Conservation (phyloP, 345 rosid species). For the Dimocarpus longan region DNA sequence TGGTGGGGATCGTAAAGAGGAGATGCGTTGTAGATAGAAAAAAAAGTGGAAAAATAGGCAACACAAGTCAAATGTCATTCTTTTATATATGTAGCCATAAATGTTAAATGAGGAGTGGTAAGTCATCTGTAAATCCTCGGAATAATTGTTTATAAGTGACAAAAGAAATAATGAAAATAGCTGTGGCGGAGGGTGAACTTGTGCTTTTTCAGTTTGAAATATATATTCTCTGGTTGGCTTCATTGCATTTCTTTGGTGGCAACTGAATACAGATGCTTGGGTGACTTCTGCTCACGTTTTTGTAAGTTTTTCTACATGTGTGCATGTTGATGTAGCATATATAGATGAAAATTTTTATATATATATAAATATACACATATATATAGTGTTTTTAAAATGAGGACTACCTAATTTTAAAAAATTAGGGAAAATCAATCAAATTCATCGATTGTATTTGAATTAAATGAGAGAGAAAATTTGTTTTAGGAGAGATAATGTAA, state of each 20-base stretch:
- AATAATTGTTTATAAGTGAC: slow-evolving; percentile 27
- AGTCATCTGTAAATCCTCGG: slow-evolving; percentile 35
- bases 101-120: slow-evolving; percentile 12
- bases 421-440: too few relatives aligned
- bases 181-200: slow-evolving; percentile 5
- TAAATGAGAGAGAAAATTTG: too few relatives aligned
- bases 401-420: too few relatives aligned
- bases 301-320: neutral
- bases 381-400: too few relatives aligned
- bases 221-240: neutral
- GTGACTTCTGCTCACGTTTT: neutral
- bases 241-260: slow-evolving; percentile 10
- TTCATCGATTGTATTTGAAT: too few relatives aligned
- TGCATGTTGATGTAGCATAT: too few relatives aligned
- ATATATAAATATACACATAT: too few relatives aligned
- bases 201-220: neutral
- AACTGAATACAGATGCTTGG: neutral
- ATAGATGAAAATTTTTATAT: too few relatives aligned
- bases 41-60: neutral
- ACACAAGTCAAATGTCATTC: slow-evolving; percentile 30
- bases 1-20: slow-evolving; percentile 12
- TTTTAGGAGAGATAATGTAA: too few relatives aligned
- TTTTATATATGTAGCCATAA: slow-evolving; percentile 37
- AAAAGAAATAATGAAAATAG: slow-evolving; percentile 27
- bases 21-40: slow-evolving; percentile 38